Base-by-base conservation (phyloP, 192 early-diverging fungal species). In the Backusella psychrophila region DNA sequence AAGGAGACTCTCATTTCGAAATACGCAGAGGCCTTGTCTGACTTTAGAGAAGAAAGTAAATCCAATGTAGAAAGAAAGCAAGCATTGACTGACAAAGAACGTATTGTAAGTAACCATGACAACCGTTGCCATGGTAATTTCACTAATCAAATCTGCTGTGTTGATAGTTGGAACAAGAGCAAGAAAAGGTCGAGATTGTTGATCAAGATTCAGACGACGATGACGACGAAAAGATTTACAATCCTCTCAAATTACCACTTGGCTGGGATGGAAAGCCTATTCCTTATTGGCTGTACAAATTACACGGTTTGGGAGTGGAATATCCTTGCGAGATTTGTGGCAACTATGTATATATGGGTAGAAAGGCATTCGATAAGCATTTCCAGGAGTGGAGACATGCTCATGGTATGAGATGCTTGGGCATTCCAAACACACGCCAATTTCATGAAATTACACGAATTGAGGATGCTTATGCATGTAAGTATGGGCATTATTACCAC, bases 221-320 rank as follows among this genome's bases (percentile, higher is more conserved):
- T 49, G 92, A 94, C 21, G 94, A 96, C 38, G 95, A 96, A 69
- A 94, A 96, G 78, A 91, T 96, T 56, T 99, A 99, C 80, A 99
- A 99, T 74, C 97, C 97, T 21, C 87, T 98, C 17, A 99, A 98
- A 72, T 80, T 99, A 63, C 96, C 96, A 1, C 79, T 99, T 69
- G 97, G 96, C 14, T 98, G 95, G 95, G 97, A 99, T 80, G 97
- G 96, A 41, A 99, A 99, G 81, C 97, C 96, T 21, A 99, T 99
- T 84, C 97, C 97, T 21, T 99, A 94, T 81, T 99, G 97, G 97
- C 85, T 99, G 35, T 99, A 95, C 89, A 98, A 98, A 84, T 86
- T 99, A 66, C 97, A 98, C 78, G 97, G 97, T 6, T 84, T 99
- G 69, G 95, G 95, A 14, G 93, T 96, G 35, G 94, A 97, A 76